These are phyloP conservation scores for Fraxinus floribunda DNA, from an alignment of 305 asterid species.

Conservation along the genomic window DNA sequence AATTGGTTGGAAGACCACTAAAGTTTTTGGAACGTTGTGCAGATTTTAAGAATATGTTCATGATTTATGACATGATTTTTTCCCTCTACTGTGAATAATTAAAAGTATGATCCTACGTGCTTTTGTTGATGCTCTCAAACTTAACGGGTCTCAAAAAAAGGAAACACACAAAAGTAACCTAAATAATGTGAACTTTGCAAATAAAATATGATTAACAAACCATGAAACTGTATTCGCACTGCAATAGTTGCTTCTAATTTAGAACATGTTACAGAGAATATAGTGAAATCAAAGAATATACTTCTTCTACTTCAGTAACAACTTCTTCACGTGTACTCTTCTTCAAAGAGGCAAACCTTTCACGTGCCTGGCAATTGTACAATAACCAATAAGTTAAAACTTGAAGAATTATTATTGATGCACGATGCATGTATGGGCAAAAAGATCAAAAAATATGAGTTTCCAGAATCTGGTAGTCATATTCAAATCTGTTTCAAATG, in stretches of 20 bases:
- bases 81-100: not conserved
- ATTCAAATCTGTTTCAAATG: not conserved
- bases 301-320: conserved; percentile 92
- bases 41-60: not conserved
- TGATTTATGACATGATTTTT: not conserved
- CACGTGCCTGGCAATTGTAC: conserved; percentile 69
- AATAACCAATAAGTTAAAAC: conserved; percentile 23
- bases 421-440: not conserved
- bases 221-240: not conserved
- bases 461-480: not conserved
- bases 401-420: conserved; percentile 2
- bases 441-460: not conserved
- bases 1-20: not conserved
- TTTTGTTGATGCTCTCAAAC: not conserved
- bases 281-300: conserved; percentile 31
- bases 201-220: not conserved
- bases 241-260: not conserved
- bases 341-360: conserved; percentile 79
- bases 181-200: not conserved
- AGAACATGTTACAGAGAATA: not conserved
- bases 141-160: not conserved
- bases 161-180: not conserved
- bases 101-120: not conserved
- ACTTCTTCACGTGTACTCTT: conserved; percentile 84
- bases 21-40: not conserved